Evolutionary conservation across 2,329 filamentous ascomycete species (phyloP).

Genomic region (Cytospora mali): DNA sequence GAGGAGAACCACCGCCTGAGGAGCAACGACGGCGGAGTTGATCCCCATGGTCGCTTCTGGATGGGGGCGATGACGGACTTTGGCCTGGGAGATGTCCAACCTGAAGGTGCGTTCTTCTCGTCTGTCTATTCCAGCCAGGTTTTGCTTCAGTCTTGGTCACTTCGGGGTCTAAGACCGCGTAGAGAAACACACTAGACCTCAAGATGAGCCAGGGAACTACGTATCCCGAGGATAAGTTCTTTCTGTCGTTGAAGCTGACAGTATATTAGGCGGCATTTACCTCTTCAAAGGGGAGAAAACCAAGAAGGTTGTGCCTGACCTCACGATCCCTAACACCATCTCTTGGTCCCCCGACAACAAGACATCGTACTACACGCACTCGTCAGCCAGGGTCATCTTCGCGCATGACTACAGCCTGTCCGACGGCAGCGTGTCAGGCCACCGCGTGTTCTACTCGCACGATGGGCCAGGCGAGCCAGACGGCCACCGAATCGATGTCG

Average conservation of each 20-base stretch:
- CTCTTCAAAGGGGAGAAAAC: constrained; percentile 66
- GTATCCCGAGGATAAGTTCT: background rate
- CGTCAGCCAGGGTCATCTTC: constrained; percentile 69
- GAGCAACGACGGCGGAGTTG: constrained; percentile 82
- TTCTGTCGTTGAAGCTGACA: constrained; percentile 11
- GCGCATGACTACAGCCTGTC: constrained; percentile 71
- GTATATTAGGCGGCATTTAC: constrained; percentile 67
- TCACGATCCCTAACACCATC: constrained; percentile 83
- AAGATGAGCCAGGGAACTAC: background rate
- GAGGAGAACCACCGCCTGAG: constrained; percentile 57
- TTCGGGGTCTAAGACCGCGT: background rate
- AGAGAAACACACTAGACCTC: background rate
- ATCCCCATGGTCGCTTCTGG: constrained; percentile 82
- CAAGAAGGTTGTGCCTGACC: constrained; percentile 51
- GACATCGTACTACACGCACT: constrained; percentile 84
- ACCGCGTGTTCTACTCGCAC: constrained; percentile 73
- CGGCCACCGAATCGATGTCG: constrained; percentile 79
- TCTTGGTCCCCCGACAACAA: constrained; percentile 75
- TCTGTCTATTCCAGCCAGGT: background rate
- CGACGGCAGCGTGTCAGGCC: constrained; percentile 68
- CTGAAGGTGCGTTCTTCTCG: constrained; percentile 54
- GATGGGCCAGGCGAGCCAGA: constrained; percentile 71
- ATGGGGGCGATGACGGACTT: constrained; percentile 84
- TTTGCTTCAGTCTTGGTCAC: background rate
- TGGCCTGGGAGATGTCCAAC: constrained; percentile 56